Evolutionary conservation across 2,329 filamentous ascomycete species (phyloP).

Genomic region (Apiospora phragmitis): DNA sequence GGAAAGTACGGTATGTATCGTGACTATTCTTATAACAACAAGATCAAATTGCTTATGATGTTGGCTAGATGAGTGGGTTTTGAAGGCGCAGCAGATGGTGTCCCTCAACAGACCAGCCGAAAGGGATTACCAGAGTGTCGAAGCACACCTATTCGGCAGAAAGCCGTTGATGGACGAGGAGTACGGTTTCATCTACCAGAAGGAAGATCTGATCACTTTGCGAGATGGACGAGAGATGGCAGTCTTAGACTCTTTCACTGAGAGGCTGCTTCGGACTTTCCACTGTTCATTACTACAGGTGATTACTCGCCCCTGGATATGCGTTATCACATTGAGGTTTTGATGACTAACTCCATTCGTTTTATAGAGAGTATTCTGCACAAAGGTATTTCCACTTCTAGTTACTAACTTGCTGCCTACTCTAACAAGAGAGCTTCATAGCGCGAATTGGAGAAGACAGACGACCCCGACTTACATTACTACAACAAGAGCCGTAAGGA

Average conservation of each 20-base stretch:
- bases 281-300: conserved; percentile 1
- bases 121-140: not conserved
- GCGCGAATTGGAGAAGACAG: conserved; percentile 9
- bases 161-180: conserved; percentile 2
- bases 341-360: not conserved
- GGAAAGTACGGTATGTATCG: not conserved
- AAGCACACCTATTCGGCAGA: not conserved
- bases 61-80: not conserved
- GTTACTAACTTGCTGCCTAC: no score
- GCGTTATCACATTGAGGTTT: not conserved
- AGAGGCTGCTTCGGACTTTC: conserved; percentile 3
- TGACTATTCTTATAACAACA: not conserved
- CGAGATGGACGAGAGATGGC: conserved; percentile 12
- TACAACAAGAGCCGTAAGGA: conserved; percentile 11
- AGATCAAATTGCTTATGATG: not conserved
- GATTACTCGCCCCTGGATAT: not conserved
- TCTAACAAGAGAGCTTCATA: not conserved
- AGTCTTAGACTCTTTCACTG: conserved; percentile 8
- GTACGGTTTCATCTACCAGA: conserved; percentile 2
- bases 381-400: not conserved
- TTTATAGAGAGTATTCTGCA: not conserved
- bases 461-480: not conserved
- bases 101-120: not conserved
- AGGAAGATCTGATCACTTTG: conserved; percentile 9
- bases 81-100: not conserved